Base-by-base conservation (phyloP, 2,329 filamentous ascomycete species). In the Colletotrichum abscissum region DNA sequence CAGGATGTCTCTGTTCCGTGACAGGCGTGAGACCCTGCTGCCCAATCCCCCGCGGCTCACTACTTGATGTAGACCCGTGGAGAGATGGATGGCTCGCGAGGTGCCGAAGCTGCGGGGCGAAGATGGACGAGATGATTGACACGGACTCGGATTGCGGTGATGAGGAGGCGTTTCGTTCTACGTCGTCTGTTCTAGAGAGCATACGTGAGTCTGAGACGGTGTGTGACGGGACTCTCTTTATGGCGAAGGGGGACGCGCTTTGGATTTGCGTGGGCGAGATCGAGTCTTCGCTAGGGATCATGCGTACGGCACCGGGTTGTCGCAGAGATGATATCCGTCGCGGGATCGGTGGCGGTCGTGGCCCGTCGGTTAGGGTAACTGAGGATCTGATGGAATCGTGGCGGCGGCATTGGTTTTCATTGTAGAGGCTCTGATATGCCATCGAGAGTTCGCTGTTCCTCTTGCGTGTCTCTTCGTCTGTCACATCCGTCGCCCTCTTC, bases 81-180 rank as follows among this genome's bases (percentile, higher is more conserved):
- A 74, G 42, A 14, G 72, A 72, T 1, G 72, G 56, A 7, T 71
- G 62, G 9, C 71, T 73, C 8, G 72, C 72, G 5, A 73, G 42
- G n/a, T 74, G 72, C 30, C 72, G 46, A 12, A 74, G n/a, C 5
- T 63, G 52, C 2, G 72, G 64, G 26, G 69, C 69, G 26, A 74
- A 74, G n/a, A 74, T 59, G 28, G 69, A 72, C 14, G 72, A 72
- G 14, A 74, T 64, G 26, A 74, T 68, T 4, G 72, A 74, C 1
- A 63, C 72, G 2, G 72, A 68, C 12, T 74, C 69, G 14, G 63
- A 67, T 14, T 65, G 71, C 22, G 62, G 33, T 54, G 64, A 54
- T 2, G 55, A 30, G 33, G 46, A 9, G 11, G 5, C 38, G 6
- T 26, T 49, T 19, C 22, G 16, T 22, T 55, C 24, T 19, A 26